Conservation (phyloP, 2,329 filamentous ascomycete species). For the Colletotrichum theobromicola region DNA sequence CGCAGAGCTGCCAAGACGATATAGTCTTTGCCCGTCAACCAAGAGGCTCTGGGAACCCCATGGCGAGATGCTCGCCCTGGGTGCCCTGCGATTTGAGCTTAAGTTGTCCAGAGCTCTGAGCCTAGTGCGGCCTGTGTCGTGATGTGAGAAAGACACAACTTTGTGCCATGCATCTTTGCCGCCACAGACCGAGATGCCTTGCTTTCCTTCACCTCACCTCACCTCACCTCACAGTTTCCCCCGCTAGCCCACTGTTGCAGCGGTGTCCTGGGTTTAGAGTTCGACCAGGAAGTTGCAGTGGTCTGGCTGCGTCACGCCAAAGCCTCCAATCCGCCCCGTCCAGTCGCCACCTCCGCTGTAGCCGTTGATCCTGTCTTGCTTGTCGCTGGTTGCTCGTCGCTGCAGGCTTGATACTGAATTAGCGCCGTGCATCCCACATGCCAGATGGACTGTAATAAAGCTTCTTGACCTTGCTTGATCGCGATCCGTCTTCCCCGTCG, state of each 20-base stretch:
- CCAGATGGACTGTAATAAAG: not conserved
- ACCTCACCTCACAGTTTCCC: not conserved
- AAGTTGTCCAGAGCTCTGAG: not conserved
- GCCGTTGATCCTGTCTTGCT: conserved; percentile 15
- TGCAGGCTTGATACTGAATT: not conserved
- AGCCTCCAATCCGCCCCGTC: conserved; percentile 1
- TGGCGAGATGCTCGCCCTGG: not conserved
- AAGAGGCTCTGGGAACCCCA: not conserved
- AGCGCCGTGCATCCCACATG: not conserved
- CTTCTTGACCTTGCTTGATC: conserved; percentile 1
- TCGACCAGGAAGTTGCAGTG: conserved; percentile 5
- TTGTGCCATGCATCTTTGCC: not conserved
- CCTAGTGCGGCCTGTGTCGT: not conserved
- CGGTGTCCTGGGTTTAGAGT: conserved; percentile 8
- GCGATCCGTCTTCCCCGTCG: conserved; percentile 1
- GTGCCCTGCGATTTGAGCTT: not conserved
- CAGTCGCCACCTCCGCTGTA: conserved; percentile 11
- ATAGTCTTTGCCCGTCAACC: not conserved
- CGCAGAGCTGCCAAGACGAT: not conserved
- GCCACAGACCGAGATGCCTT: not conserved
- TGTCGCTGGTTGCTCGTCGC: not conserved
- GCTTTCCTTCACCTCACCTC: not conserved
- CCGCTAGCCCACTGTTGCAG: not conserved
- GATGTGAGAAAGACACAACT: not conserved
- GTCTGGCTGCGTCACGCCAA: conserved; percentile 1